phyloP scores from a whole-genome alignment of 768 basidiomycete genomes.

The Candolleomyces aberdarensis region DNA sequence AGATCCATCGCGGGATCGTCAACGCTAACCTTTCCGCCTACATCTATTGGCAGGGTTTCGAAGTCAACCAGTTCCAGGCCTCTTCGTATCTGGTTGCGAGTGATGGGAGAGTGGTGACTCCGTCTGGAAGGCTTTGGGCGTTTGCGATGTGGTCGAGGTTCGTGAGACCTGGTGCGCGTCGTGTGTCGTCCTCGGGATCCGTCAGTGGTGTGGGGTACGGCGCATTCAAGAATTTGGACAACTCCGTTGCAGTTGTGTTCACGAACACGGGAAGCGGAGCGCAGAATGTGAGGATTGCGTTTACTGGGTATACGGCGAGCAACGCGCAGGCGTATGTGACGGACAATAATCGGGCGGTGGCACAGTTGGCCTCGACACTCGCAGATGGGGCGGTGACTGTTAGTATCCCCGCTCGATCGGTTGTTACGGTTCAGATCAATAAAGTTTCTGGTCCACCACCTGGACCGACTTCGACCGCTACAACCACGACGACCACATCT shows the following conservation, averaged over 20 bases:
- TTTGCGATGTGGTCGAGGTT: slow-evolving; percentile 15
- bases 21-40: slow-evolving; percentile 14
- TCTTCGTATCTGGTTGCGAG: slow-evolving; percentile 12
- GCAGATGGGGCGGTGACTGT: slow-evolving; percentile 10
- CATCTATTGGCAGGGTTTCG: slow-evolving; percentile 16
- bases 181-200: slow-evolving; percentile 4
- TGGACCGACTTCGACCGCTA: neutral
- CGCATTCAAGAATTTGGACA: slow-evolving; percentile 11
- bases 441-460: neutral
- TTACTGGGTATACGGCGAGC: slow-evolving; percentile 2
- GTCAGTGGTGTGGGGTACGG: slow-evolving; percentile 10
- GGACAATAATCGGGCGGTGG: slow-evolving; percentile 10
- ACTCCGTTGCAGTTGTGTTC: slow-evolving; percentile 9
- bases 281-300: slow-evolving; percentile 12
- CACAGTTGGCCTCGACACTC: slow-evolving; percentile 6
- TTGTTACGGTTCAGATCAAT: slow-evolving; percentile 11
- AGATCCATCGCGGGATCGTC: slow-evolving; percentile 14
- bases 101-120: slow-evolving; percentile 10
- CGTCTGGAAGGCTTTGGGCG: slow-evolving; percentile 13
- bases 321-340: slow-evolving; percentile 10
- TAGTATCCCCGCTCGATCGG: slow-evolving; percentile 8
- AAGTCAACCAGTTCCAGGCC: slow-evolving; percentile 16
- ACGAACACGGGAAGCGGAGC: slow-evolving; percentile 9
- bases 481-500: neutral
- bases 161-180: slow-evolving; percentile 11